Base-by-base conservation (phyloP, 768 basidiomycete genomes). In the Leccinum aurantiacum region DNA sequence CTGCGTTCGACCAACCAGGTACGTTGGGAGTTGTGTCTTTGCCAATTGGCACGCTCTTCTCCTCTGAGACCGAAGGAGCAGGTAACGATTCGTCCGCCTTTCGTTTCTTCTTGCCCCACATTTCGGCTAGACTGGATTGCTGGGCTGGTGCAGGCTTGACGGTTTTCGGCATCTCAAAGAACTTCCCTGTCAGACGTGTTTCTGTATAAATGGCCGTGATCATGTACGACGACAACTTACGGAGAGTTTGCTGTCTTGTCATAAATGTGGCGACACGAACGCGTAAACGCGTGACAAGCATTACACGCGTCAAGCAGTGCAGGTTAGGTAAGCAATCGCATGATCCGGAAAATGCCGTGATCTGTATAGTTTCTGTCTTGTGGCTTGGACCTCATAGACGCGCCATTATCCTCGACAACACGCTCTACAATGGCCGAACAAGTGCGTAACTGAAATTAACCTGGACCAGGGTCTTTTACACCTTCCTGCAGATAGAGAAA, bases 401-500 rank as follows among this genome's bases (percentile, higher is more conserved):
- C 10, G 51, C 31, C 51, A 52, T 52, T 31, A 19, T 54, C 56
- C 58, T 59, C 41, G 61, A 62, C 56, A 62, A 60, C 61, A 58
- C 60, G 53, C 13, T 41, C 25, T 63, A 78, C 71, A 65, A 86
- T 86, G 85, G 84, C 85, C 67, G 85, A 86, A 70, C 85, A 86
- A 75, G 85, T 85, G 67, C 58, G 80, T 73, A 11, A 10, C 46
- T 2, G 25, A 59, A 41, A 7, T 29, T 14, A 24, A 38, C 7
- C 13, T 19, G 25, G 24, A 13, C 50, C 3, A 8, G 27, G 24
- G 51, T 56, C 24, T 44, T 25, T 19, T 37, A 57, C 61, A 14
- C 17, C 53, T 14, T 19, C 49, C 57, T 52, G 15, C 72, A 98
- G 90, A 87, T 95, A 74, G 95, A 98, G 80, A 97, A 96, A 80